A percentile compares a stretch with the other conserved stretches of the same genome.
Conservation (phyloP, 148 eudicot genomes). For the Rhododendron griersonianum region DNA sequence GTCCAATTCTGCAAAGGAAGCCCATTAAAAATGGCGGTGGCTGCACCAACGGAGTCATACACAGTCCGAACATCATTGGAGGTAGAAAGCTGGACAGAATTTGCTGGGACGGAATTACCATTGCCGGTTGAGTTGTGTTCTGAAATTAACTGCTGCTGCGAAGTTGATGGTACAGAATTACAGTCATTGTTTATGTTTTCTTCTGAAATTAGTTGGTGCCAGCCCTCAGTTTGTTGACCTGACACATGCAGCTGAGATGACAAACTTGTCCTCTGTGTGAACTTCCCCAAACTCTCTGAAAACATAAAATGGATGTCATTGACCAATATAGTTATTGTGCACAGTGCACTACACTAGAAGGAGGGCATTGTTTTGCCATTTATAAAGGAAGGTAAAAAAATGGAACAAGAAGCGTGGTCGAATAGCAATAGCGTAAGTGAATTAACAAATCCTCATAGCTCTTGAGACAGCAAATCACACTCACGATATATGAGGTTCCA, state of each 20-base stretch:
- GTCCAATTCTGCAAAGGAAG: neutral
- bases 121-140: neutral
- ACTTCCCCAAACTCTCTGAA: slow-evolving; percentile 2
- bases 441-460: neutral
- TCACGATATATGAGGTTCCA: too few species aligned
- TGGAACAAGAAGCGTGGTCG: neutral
- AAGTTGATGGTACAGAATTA: neutral
- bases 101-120: neutral
- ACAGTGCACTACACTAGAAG: neutral
- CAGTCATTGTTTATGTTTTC: neutral
- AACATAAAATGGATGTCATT: neutral
- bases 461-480: too few species aligned
- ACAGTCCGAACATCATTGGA: neutral
- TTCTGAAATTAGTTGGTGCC: neutral
- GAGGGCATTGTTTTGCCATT: neutral
- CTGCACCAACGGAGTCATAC: neutral
- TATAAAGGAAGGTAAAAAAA: neutral
- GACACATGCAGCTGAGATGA: neutral
- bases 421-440: neutral
- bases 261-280: neutral
- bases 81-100: slow-evolving; percentile 2
- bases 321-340: neutral
- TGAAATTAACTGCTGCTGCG: neutral
- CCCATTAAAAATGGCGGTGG: neutral
- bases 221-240: neutral